A percentile compares a stretch with the other conserved stretches of the same genome.
phyloP scores from a whole-genome alignment of 2,329 filamentous ascomycete genomes.

The Fusarium sp. region DNA sequence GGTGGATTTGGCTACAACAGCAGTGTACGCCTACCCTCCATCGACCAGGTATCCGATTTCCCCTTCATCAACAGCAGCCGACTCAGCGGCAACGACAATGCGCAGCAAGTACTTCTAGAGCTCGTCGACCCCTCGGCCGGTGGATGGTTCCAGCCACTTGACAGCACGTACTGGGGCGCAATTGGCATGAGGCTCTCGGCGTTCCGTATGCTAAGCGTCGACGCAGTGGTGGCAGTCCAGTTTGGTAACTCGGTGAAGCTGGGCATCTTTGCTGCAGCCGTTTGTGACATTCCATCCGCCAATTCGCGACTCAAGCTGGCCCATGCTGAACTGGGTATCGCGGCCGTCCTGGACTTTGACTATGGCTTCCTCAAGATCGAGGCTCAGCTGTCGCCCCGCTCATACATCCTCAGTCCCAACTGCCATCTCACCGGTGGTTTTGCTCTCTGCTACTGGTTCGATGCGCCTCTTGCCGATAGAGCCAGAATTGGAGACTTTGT shows the following conservation, averaged over 20 bases:
- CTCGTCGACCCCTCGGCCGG: too few relatives aligned
- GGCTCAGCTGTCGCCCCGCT: constrained; percentile 58
- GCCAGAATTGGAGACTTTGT: constrained; percentile 58
- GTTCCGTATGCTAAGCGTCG: constrained; percentile 56
- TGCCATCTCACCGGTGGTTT: constrained; percentile 62
- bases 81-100: too few relatives aligned
- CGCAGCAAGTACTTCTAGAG: too few relatives aligned
- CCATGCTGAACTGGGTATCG: constrained; percentile 58
- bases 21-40: constrained; percentile 50
- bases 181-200: constrained; percentile 57
- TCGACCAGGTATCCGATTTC: constrained; percentile 32
- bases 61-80: constrained; percentile 34
- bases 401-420: constrained; percentile 56
- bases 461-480: constrained; percentile 34
- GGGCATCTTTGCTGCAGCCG: constrained; percentile 53
- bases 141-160: constrained; percentile 52
- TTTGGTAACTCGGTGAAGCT: constrained; percentile 52
- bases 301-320: constrained; percentile 46
- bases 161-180: constrained; percentile 56
- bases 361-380: constrained; percentile 56
- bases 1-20: constrained; percentile 61
- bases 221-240: constrained; percentile 55
- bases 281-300: constrained; percentile 49
- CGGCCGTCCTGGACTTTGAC: constrained; percentile 53
- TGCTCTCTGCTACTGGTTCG: constrained; percentile 59